phyloP scores from a whole-genome alignment of 306 rosid genomes.

The Ochetophila trinervis region DNA sequence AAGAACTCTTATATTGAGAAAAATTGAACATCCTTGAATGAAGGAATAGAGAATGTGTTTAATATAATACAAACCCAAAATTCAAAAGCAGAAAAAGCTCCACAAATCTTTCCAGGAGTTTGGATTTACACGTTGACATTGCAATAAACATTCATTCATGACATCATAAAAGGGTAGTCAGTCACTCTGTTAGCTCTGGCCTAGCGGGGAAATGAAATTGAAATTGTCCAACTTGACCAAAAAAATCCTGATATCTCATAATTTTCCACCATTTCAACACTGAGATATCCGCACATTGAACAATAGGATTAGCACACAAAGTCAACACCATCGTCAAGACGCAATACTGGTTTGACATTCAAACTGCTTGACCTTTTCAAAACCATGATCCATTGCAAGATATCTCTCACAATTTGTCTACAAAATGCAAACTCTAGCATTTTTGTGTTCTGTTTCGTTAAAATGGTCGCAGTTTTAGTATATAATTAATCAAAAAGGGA shows the following conservation, averaged over 20 bases:
- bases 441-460: slow-evolving; percentile 37
- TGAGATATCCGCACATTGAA: slow-evolving; percentile 7
- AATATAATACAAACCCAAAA: background rate
- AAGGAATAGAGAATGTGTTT: background rate
- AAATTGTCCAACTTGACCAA: slow-evolving; percentile 23
- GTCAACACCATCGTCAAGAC: slow-evolving; percentile 13
- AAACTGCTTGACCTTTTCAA: slow-evolving; percentile 9
- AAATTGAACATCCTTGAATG: background rate
- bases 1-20: background rate
- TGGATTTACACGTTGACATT: background rate
- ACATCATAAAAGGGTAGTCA: background rate
- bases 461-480: background rate
- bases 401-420: background rate
- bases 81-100: background rate
- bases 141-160: background rate
- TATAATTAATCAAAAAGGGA: too few relatives aligned
- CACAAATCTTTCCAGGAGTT: slow-evolving; percentile 1
- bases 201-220: slow-evolving; percentile 22
- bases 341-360: background rate
- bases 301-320: background rate
- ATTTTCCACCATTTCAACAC: slow-evolving; percentile 9
- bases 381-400: background rate
- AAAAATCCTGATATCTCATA: slow-evolving; percentile 20
- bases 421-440: slow-evolving; percentile 19
- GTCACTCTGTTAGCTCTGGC: slow-evolving; percentile 14